A percentile compares a stretch with the other conserved stretches of the same genome.
These are phyloP conservation scores for Hericium rajendrae DNA, from an alignment of 768 basidiomycete genomes.

Conservation along the genomic window DNA sequence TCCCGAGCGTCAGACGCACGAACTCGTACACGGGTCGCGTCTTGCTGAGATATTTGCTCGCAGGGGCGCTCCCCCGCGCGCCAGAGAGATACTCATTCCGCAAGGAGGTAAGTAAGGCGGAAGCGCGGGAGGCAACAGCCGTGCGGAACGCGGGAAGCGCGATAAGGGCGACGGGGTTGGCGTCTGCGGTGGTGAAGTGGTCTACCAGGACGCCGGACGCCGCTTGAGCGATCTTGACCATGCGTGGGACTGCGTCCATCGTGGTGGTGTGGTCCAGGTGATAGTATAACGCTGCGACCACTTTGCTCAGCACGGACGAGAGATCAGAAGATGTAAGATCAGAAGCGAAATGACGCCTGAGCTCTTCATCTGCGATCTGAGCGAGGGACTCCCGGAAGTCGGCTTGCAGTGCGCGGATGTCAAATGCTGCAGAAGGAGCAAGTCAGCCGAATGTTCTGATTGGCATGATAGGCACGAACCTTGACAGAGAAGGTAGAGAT, in stretches of 20 bases:
- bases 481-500: conserved; percentile 73
- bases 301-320: conserved; percentile 23
- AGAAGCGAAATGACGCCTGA: conserved; percentile 34
- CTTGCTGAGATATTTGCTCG: conserved; percentile 54
- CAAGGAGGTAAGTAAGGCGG: conserved; percentile 36
- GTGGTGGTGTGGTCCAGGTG: conserved; percentile 56
- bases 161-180: conserved; percentile 15
- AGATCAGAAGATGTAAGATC: conserved; percentile 28
- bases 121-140: conserved; percentile 38
- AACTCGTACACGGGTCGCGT: conserved; percentile 72
- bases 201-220: conserved; percentile 57
- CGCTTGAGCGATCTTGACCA: conserved; percentile 61
- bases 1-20: conserved; percentile 59
- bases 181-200: conserved; percentile 27
- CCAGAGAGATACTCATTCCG: conserved; percentile 51
- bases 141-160: conserved; percentile 46
- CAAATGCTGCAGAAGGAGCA: conserved; percentile 40
- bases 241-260: conserved; percentile 62
- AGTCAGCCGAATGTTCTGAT: neutral
- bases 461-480: conserved; percentile 6
- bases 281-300: conserved; percentile 36
- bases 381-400: conserved; percentile 48
- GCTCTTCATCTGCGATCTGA: conserved; percentile 39
- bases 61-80: conserved; percentile 52
- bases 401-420: conserved; percentile 65